Percentiles rank a stretch among this genome's conserved stretches.
These are phyloP conservation scores for Lophium mytilinum DNA, from an alignment of 495 filamentous ascomycete genomes.

Conservation along the genomic window DNA sequence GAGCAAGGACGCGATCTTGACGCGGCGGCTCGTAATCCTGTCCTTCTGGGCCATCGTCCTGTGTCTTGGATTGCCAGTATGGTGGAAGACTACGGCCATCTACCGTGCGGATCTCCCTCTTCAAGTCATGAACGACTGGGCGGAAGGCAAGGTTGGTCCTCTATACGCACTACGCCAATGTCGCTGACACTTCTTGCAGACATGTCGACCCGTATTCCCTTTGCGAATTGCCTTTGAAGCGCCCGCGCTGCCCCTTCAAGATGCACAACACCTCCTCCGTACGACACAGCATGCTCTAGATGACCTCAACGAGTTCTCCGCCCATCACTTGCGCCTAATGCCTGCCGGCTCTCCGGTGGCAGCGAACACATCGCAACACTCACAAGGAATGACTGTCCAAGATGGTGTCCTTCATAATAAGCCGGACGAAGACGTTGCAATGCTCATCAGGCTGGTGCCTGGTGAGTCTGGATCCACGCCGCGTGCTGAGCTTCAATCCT, in stretches of 20 bases:
- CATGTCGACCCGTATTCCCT: conserved; percentile 81
- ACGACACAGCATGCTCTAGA: conserved; percentile 85
- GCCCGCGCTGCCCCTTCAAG: conserved; percentile 53
- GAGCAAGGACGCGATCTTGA: conserved; percentile 55
- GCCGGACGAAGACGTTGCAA: conserved; percentile 45
- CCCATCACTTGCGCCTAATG: conserved; percentile 75
- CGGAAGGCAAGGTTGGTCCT: conserved; percentile 70
- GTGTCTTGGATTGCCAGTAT: conserved; percentile 82
- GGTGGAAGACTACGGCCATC: conserved; percentile 94
- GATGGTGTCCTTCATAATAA: conserved; percentile 9
- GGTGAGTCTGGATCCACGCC: conserved; percentile 48
- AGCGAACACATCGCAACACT: conserved; percentile 21
- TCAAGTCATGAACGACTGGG: conserved; percentile 84
- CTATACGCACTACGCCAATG: background rate
- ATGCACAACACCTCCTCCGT: conserved; percentile 69
- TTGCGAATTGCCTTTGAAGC: conserved; percentile 73
- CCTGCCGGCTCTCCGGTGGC: conserved; percentile 42
- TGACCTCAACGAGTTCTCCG: conserved; percentile 85
- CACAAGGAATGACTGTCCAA: background rate
- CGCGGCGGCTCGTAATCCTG: conserved; percentile 64
- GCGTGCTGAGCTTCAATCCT: conserved; percentile 54
- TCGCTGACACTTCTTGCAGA: conserved; percentile 42
- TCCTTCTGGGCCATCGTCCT: conserved; percentile 89
- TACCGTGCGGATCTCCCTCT: conserved; percentile 81
- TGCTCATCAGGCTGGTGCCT: conserved; percentile 61